Base-by-base conservation (phyloP, 176 grass and related monocot species). In the Puya raimondii region DNA sequence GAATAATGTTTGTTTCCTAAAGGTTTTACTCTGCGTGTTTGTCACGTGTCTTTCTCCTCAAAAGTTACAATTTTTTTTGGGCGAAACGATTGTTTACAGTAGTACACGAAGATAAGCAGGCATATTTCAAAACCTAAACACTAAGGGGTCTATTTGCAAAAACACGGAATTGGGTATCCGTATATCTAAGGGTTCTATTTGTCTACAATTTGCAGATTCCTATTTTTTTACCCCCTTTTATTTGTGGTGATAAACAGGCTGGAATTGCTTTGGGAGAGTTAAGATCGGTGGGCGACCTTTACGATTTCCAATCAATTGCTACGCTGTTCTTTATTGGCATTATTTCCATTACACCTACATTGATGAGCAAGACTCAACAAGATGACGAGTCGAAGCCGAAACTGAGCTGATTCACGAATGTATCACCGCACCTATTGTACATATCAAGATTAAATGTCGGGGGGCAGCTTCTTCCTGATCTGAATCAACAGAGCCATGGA, bases 201-300 rank as follows among this genome's bases (percentile, higher is more conserved):
- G 64, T 47, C 11, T 65, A 50, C 29, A 50, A 65, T 50, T 64
- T 75, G 13, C 56, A 65, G 49, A 50, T 51, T 25, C 22, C 48
- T 50, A 23, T 69, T 53, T 68, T 76, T 26, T 70, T 70, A 22
- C 47, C 27, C 15, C 49, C 48, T 14, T 75, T 58, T 33, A 21
- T 2, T 48, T 52, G 53, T 63, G 23, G 64, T 23, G 66, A 63
- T 50, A 42, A 76, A 12, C 87, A 99, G 94, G 94, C 94, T 86
- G 94, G 94, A 72, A 93, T 93, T 80, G 89, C 86, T 79, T 73
- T 99, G 0, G 89, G 89, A 64, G 94, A 99, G 53, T 67, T 99
- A 70, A 82, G 78, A 73, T 99, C 94, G 0, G 64, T 99, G 63
- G 86, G 80, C 42, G 94, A 99, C 71, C 85, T 99, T 63, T 99